phyloP scores from a whole-genome alignment of 495 filamentous ascomycete genomes.

The Penicillium lagena region DNA sequence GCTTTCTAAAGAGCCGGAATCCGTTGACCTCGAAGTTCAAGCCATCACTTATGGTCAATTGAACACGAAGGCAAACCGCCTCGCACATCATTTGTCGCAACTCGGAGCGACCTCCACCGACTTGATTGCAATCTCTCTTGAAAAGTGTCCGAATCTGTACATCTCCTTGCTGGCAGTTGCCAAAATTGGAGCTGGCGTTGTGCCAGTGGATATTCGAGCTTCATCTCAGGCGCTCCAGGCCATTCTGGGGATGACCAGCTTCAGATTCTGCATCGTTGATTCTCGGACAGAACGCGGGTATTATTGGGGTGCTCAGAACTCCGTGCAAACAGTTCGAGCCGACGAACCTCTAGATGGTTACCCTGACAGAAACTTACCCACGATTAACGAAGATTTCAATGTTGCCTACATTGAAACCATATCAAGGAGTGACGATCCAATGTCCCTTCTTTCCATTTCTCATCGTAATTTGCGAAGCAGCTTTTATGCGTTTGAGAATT shows the following conservation, averaged over 20 bases:
- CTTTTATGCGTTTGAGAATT: conserved; percentile 47
- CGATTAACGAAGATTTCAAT: conserved; percentile 17
- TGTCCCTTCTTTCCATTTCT: conserved; percentile 66
- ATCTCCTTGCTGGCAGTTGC: conserved; percentile 62
- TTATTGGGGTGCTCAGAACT: conserved; percentile 9
- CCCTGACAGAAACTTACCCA: conserved; percentile 17
- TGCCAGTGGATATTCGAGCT: conserved; percentile 62
- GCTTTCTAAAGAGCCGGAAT: conserved; percentile 22
- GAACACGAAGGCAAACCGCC: conserved; percentile 53
- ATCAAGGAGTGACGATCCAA: conserved; percentile 57
- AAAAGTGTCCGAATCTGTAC: conserved; percentile 64
- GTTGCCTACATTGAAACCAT: conserved; percentile 56
- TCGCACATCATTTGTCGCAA: conserved; percentile 52
- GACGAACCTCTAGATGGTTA: conserved; percentile 24
- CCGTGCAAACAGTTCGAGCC: conserved; percentile 17
- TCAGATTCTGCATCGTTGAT: conserved; percentile 41
- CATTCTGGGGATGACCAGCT: conserved; percentile 48
- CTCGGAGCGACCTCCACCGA: conserved; percentile 39
- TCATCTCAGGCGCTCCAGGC: conserved; percentile 46
- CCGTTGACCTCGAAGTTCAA: conserved; percentile 17
- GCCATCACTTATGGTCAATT: conserved; percentile 56
- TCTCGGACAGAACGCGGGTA: conserved; percentile 1
- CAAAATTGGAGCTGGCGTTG: conserved; percentile 67
- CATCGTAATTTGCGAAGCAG: conserved; percentile 64
- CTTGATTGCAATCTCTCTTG: conserved; percentile 61